phyloP scores from a whole-genome alignment of 2,329 filamentous ascomycete genomes.

The Trichoderma sp. region DNA sequence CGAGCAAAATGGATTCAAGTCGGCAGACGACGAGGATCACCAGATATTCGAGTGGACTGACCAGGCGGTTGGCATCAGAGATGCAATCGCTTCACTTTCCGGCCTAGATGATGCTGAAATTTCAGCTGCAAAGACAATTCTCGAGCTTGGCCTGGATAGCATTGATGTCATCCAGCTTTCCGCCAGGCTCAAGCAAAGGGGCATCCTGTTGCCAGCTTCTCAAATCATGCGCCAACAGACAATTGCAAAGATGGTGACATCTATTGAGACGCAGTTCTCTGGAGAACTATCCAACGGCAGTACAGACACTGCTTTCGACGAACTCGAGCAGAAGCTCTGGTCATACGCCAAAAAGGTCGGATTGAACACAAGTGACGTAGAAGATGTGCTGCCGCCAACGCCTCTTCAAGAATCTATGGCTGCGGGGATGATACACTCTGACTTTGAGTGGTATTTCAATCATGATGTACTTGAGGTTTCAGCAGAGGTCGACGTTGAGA shows the following conservation, averaged over 20 bases:
- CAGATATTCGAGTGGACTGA: constrained; percentile 57
- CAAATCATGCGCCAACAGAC: constrained; percentile 71
- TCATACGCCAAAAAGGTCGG: constrained; percentile 36
- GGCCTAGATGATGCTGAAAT: constrained; percentile 51
- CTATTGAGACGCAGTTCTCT: constrained; percentile 6
- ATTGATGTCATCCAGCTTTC: constrained; percentile 87
- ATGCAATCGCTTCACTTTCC: constrained; percentile 62
- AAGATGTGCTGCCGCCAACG: constrained; percentile 69
- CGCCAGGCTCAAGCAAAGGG: constrained; percentile 61
- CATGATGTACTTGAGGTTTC: constrained; percentile 69
- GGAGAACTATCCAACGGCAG: not conserved
- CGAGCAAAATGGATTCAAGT: not conserved
- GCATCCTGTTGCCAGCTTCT: constrained; percentile 65
- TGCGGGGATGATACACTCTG: constrained; percentile 73
- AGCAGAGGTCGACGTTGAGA: constrained; percentile 50
- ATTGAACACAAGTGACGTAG: constrained; percentile 41
- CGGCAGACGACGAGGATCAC: not conserved
- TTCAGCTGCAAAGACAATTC: constrained; percentile 60
- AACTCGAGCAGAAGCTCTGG: constrained; percentile 36
- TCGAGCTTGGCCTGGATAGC: constrained; percentile 84
- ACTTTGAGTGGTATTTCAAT: constrained; percentile 78
- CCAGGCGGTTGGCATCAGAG: constrained; percentile 51
- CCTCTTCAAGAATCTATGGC: constrained; percentile 86
- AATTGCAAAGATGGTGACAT: constrained; percentile 55
- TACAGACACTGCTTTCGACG: constrained; percentile 17